Evolutionary conservation across 192 early-diverging fungal species (phyloP).

Genomic region (Dissophora globulifera): DNA sequence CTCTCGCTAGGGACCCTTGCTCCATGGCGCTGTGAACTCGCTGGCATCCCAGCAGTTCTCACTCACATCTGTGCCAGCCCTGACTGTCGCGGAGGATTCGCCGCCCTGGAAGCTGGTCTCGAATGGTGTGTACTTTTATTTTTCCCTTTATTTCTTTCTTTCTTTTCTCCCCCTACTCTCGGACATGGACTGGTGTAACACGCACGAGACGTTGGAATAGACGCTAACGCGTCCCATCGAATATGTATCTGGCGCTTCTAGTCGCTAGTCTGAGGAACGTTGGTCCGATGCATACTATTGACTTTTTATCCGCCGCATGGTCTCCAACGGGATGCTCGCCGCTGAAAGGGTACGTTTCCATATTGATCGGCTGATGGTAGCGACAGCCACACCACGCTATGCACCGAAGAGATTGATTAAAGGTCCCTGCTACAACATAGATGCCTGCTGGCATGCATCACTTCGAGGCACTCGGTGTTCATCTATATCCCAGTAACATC

Average conservation of each 20-base stretch:
- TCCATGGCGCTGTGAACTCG: slow-evolving; percentile 1
- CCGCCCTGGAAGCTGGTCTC: slow-evolving; percentile 21
- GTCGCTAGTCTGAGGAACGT: slow-evolving; percentile 26
- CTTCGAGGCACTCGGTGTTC: slow-evolving; percentile 28
- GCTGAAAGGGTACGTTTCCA: slow-evolving; percentile 15
- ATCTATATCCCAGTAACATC: slow-evolving; percentile 21
- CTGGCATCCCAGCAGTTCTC: slow-evolving; percentile 13
- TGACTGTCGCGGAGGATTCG: not conserved
- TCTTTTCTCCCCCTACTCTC: not conserved
- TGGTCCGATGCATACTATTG: slow-evolving; percentile 4
- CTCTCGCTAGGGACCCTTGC: slow-evolving; percentile 20
- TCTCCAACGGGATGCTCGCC: slow-evolving; percentile 42
- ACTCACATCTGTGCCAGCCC: slow-evolving; percentile 10
- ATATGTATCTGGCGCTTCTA: not conserved
- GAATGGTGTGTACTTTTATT: slow-evolving; percentile 22
- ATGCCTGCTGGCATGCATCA: slow-evolving; percentile 39
- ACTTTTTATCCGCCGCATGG: slow-evolving; percentile 24
- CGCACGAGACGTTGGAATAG: too few species aligned
- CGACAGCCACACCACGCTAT: too few species aligned
- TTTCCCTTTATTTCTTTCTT: too few species aligned
- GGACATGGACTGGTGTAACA: too few species aligned
- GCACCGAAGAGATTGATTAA: too few species aligned
- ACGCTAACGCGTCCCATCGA: too few species aligned
- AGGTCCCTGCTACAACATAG: slow-evolving; percentile 5
- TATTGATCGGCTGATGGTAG: too few species aligned